Base-by-base conservation (phyloP, 2,329 filamentous ascomycete genomes). In the Aspergillus floridensis region DNA sequence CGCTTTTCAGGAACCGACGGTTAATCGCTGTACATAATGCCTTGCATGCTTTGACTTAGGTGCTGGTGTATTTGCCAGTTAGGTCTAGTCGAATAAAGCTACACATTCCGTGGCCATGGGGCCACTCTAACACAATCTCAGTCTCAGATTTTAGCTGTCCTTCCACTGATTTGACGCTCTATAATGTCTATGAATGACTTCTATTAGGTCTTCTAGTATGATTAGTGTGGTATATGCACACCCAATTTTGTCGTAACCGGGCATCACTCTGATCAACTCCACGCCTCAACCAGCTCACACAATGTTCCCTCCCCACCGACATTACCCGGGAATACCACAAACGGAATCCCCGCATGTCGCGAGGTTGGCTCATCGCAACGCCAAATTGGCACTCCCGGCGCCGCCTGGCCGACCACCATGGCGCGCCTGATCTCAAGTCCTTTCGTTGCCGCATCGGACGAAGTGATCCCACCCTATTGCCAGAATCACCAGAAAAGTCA, bases 241-340 rank as follows among this genome's bases (percentile, higher is more conserved):
- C 26, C 26, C 26, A 8, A 29, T 8, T 29, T 8, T 29, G 22
- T 22, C 22, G 4, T 22, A 22, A 22, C 22, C 22, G 22, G 4
- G 4, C 26, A 29, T 29, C 26, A 29, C 26, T 29, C 14, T 35
- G 12, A 6, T 54, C 38, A 71, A 51, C 62, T 66, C 76, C 77
- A 79, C 2, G 71, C 69, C 57, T 72, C 71, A 11, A 83, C 81
- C 19, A 84, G 62, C 5, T 82, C 77, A 51, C 72, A 76, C 38
- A 84, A 66, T 1, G 81, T 81, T 41, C 76, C 70, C 21, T 80
- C 76, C n/a, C 72, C 74, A 1, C 83, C 84, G 2, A 86, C 83
- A 69, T 86, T 86, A 0, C 83, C 84, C 0, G 83, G 84, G 55
- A 86, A 86, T 0, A 86, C 83, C 2, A 86, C 80, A 66, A 84